phyloP scores from a whole-genome alignment of 2,329 filamentous ascomycete genomes.

The Cytospora piceicola region DNA sequence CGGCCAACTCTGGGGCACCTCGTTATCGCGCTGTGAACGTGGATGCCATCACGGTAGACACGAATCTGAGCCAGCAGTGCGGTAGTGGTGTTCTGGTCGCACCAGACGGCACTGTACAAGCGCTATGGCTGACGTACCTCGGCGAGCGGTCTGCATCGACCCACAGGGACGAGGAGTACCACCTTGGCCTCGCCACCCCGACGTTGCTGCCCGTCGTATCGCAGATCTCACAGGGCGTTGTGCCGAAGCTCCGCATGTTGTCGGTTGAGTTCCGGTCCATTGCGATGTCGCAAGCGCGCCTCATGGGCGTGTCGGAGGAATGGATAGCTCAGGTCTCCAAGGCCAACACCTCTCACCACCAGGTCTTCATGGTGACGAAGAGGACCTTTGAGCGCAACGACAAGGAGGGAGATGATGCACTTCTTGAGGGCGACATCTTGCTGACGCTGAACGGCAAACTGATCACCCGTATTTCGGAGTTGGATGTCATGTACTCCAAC shows the following conservation, averaged over 20 bases:
- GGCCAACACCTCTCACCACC: slow-evolving; percentile 89
- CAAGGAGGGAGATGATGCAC: slow-evolving; percentile 54
- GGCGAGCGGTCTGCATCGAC: slow-evolving; percentile 61
- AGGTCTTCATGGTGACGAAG: slow-evolving; percentile 98
- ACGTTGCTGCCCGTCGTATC: slow-evolving; percentile 86
- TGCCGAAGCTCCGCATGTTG: slow-evolving; percentile 83
- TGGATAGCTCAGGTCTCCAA: slow-evolving; percentile 85
- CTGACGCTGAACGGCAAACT: slow-evolving; percentile 89
- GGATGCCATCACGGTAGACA: slow-evolving; percentile 96
- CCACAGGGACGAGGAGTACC: slow-evolving; percentile 73
- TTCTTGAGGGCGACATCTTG: slow-evolving; percentile 90
- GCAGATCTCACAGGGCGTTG: slow-evolving; percentile 78
- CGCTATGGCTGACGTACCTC: slow-evolving; percentile 94
- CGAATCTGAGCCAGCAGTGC: slow-evolving; percentile 85
- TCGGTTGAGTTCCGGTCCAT: slow-evolving; percentile 94
- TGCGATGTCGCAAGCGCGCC: slow-evolving; percentile 93
- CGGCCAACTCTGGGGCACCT: slow-evolving; percentile 83
- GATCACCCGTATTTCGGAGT: slow-evolving; percentile 88
- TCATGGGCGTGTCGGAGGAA: slow-evolving; percentile 95
- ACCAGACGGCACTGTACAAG: slow-evolving; percentile 90
- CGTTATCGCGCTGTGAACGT: slow-evolving; percentile 94
- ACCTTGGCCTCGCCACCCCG: slow-evolving; percentile 87
- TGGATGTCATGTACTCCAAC: slow-evolving; percentile 96
- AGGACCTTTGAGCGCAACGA: slow-evolving; percentile 61
- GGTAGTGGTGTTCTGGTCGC: slow-evolving; percentile 91